These are phyloP conservation scores for Pascua sp. DNA, from an alignment of 1,284 basidiomycete species.

Conservation along the genomic window DNA sequence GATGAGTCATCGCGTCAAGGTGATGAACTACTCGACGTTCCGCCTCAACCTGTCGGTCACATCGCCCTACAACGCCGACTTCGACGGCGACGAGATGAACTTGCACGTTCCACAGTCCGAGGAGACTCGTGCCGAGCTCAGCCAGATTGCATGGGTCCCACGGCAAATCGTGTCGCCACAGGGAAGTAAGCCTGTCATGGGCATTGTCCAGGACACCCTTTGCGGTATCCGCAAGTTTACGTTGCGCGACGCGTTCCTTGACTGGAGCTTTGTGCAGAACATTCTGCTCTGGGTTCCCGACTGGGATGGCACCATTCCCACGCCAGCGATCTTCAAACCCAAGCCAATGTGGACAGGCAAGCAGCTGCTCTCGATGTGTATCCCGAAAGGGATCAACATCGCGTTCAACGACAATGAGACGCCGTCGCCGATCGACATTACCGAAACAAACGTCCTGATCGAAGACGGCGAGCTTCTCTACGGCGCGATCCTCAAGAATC, in stretches of 20 bases:
- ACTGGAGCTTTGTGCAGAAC: conserved; percentile 93
- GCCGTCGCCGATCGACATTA: conserved; percentile 73
- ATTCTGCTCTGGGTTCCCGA: conserved; percentile 95
- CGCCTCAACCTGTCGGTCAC: conserved; percentile 50
- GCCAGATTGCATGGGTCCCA: conserved; percentile 93
- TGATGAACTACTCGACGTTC: conserved; percentile 96
- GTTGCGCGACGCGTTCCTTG: conserved; percentile 86
- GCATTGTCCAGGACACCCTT: conserved; percentile 97
- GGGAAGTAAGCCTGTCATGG: conserved; percentile 99
- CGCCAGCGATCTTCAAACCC: conserved; percentile 91
- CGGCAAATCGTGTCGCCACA: conserved; percentile 94
- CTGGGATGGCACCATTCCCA: conserved; percentile 92
- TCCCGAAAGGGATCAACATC: conserved; percentile 96
- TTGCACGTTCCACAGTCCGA: conserved; percentile 99
- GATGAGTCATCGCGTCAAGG: conserved; percentile 98
- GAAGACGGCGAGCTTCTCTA: conserved; percentile 97
- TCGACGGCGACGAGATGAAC: conserved; percentile 99
- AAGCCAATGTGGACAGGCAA: conserved; percentile 98
- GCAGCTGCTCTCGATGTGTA: conserved; percentile 88
- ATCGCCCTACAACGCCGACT: conserved; percentile 76
- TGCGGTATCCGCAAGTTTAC: conserved; percentile 98
- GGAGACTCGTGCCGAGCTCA: conserved; percentile 96
- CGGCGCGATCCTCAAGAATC: conserved; percentile 97
- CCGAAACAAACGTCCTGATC: conserved; percentile 91
- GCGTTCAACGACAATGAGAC: conserved; percentile 66